These are phyloP conservation scores for Saccharomycopsis fibuligera DNA, from an alignment of 805 yeast species.

Conservation along the genomic window DNA sequence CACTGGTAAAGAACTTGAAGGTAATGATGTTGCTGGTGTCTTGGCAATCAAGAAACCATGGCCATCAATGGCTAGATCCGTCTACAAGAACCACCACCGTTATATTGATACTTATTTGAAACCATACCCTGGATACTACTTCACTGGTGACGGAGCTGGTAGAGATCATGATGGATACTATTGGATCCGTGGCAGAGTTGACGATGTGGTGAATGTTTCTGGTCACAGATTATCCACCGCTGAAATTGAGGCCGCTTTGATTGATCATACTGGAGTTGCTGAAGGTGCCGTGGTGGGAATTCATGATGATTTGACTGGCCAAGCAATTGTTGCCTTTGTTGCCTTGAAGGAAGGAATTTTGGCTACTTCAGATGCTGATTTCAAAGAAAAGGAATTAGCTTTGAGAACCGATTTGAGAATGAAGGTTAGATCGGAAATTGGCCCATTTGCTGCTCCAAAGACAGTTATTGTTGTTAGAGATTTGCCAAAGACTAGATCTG, in stretches of 20 bases:
- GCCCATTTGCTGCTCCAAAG: constrained; percentile 93
- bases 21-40: constrained; percentile 94
- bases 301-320: constrained; percentile 93
- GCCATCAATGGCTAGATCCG: constrained; percentile 99
- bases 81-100: constrained; percentile 81
- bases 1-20: constrained; percentile 74
- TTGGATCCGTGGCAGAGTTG: constrained; percentile 98
- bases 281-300: constrained; percentile 98
- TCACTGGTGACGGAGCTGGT: constrained; percentile 98
- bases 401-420: constrained; percentile 67
- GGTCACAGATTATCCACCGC: constrained; percentile 99
- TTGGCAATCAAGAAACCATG: constrained; percentile 84
- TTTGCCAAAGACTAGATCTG: constrained; percentile 96
- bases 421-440: constrained; percentile 83
- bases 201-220: constrained; percentile 95
- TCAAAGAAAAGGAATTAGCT: constrained; percentile 28
- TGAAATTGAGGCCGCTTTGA: constrained; percentile 89
- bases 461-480: constrained; percentile 71
- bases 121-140: constrained; percentile 90
- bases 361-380: constrained; percentile 27
- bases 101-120: constrained; percentile 86
- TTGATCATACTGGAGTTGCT: constrained; percentile 72
- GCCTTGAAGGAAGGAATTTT: constrained; percentile 54
- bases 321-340: constrained; percentile 94
- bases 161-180: constrained; percentile 93